Conservation (phyloP, 768 basidiomycete genomes). For the Glaciozyma martinii region DNA sequence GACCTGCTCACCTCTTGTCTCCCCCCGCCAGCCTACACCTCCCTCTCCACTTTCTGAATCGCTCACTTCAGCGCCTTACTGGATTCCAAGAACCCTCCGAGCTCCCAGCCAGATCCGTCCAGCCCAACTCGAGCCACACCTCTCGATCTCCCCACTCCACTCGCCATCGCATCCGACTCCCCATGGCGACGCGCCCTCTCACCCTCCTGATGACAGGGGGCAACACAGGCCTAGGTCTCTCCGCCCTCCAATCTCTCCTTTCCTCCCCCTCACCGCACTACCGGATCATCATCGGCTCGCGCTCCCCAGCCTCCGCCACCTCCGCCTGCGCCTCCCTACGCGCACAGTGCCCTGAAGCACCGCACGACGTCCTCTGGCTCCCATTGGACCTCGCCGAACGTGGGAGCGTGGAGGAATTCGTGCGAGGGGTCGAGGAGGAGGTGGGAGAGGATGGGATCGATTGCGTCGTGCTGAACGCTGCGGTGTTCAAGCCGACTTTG, state of each 20-base stretch:
- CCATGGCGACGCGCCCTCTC: background rate
- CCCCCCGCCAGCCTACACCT: too few relatives aligned
- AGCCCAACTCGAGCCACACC: background rate
- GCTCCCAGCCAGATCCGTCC: background rate
- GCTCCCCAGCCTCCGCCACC: background rate
- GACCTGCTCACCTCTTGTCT: too few relatives aligned
- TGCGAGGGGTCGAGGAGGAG: background rate
- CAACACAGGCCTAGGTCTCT: conserved; percentile 6
- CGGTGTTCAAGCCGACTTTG: background rate
- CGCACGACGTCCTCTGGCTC: background rate
- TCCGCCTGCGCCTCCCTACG: background rate
- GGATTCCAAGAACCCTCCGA: background rate
- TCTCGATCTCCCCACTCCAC: background rate
- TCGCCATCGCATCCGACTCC: background rate
- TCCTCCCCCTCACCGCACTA: background rate
- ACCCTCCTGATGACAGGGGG: conserved; percentile 4
- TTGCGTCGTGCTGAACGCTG: conserved; percentile 15
- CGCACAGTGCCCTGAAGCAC: background rate
- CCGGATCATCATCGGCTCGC: conserved; percentile 2
- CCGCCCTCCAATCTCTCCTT: background rate
- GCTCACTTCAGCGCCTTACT: background rate
- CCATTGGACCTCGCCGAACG: conserved; percentile 2
- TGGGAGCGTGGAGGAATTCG: background rate
- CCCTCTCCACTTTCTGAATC: background rate
- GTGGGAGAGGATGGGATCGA: background rate